Conservation (phyloP, 2,329 filamentous ascomycete genomes). For the Pseudomassariella vexata region DNA sequence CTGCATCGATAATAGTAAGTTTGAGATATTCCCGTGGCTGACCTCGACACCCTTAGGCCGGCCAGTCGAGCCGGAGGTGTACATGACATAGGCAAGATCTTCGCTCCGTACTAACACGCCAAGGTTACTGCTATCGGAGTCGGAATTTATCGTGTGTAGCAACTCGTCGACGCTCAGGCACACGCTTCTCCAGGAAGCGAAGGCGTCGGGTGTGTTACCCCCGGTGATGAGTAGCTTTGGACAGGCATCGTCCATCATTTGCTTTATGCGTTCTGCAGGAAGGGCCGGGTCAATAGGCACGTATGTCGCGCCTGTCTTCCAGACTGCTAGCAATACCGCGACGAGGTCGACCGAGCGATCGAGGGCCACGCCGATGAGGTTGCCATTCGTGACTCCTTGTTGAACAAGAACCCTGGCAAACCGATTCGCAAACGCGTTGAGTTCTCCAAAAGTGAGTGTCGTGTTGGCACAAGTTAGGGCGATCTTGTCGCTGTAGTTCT, state of each 20-base stretch:
- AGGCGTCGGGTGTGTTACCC: conserved; percentile 3
- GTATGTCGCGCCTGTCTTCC: conserved; percentile 24
- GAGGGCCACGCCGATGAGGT: conserved; percentile 20
- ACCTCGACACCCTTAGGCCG: conserved; percentile 34
- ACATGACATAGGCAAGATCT: conserved; percentile 26
- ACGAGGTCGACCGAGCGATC: conserved; percentile 18
- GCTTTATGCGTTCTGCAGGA: conserved; percentile 19
- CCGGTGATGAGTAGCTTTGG: conserved; percentile 17
- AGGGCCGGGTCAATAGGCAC: conserved; percentile 23
- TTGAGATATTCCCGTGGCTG: conserved; percentile 12
- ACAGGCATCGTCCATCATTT: conserved; percentile 19
- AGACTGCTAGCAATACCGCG: conserved; percentile 17
- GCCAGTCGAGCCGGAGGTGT: conserved; percentile 21
- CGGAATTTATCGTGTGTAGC: conserved; percentile 4
- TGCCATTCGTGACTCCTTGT: conserved; percentile 13
- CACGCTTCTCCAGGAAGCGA: conserved; percentile 10
- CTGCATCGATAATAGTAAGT: conserved; percentile 17
- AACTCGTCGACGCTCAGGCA: conserved; percentile 13
- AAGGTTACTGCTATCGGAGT: conserved; percentile 6
- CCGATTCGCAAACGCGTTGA: conserved; percentile 15
- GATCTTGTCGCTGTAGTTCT: conserved; percentile 11
- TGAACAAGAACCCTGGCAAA: conserved; percentile 13
- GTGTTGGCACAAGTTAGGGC: conserved; percentile 13
- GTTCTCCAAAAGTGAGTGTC: conserved; percentile 13
- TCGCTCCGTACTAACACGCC: conserved; percentile 8